Evolutionary conservation across 129 eudicot genomes (phyloP).

Genomic region (Flaveria ramosissima): DNA sequence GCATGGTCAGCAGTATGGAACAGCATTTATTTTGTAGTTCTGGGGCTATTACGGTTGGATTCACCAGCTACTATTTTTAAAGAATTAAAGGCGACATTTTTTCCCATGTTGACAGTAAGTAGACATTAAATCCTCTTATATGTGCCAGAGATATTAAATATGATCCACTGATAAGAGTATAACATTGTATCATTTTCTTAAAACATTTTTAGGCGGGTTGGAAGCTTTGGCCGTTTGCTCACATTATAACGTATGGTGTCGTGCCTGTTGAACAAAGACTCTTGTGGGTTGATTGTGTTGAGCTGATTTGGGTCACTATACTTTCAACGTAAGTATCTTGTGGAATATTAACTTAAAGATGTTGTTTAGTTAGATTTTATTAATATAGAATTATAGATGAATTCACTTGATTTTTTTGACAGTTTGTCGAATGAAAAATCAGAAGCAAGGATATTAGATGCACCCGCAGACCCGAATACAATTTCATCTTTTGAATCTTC

Average conservation of each 20-base stretch:
- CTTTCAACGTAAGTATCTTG: slow-evolving; percentile 69
- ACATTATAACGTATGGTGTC: slow-evolving; percentile 76
- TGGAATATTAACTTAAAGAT: neutral
- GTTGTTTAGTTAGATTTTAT: neutral
- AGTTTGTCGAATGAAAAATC: slow-evolving; percentile 90
- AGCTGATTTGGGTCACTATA: slow-evolving; percentile 92
- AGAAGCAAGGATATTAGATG: slow-evolving; percentile 77
- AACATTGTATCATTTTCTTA: neutral
- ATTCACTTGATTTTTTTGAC: slow-evolving; percentile 5
- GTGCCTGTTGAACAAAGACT: slow-evolving; percentile 87
- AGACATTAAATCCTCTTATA: neutral
- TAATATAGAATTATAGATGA: neutral
- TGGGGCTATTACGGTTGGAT: slow-evolving; percentile 75
- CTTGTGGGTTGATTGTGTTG: slow-evolving; percentile 91
- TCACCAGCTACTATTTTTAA: slow-evolving; percentile 53
- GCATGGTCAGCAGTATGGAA: slow-evolving; percentile 90
- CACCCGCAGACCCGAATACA: slow-evolving; percentile 48
- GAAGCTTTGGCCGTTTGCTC: slow-evolving; percentile 97
- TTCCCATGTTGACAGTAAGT: slow-evolving; percentile 89
- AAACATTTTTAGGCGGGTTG: slow-evolving; percentile 72
- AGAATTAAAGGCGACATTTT: slow-evolving; percentile 65
- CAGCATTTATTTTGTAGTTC: slow-evolving; percentile 68
- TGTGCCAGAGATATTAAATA: neutral
- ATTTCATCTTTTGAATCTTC: slow-evolving; percentile 41
- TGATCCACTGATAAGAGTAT: neutral